Percentiles rank a stretch among this genome's conserved stretches.
These are phyloP conservation scores for Colletotrichum incanum DNA, from an alignment of 2,329 filamentous ascomycete species.

Conservation along the genomic window DNA sequence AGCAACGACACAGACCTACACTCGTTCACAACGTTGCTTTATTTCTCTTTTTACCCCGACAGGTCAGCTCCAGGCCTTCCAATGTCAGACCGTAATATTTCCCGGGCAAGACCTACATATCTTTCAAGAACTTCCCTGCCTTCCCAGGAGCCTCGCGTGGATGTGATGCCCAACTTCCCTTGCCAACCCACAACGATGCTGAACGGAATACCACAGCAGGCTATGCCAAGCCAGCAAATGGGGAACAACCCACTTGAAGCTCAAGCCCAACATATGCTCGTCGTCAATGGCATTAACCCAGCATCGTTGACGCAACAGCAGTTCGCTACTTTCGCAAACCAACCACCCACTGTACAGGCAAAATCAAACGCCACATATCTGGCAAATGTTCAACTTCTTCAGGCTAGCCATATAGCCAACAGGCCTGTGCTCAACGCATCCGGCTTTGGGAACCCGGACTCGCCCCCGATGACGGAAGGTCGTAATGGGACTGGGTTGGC, in stretches of 20 bases:
- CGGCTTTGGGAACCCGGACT: constrained; percentile 80
- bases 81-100: no score
- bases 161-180: constrained; percentile 79
- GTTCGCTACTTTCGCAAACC: constrained; percentile 75
- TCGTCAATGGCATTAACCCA: constrained; percentile 82
- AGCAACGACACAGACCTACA: no score
- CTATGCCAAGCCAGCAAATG: constrained; percentile 81
- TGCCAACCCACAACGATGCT: constrained; percentile 80
- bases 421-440: constrained; percentile 84
- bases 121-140: constrained; percentile 58
- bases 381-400: constrained; percentile 86
- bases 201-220: constrained; percentile 79
- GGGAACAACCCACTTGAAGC: constrained; percentile 66
- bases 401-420: constrained; percentile 84
- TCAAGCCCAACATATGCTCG: constrained; percentile 74
- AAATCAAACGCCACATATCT: constrained; percentile 92
- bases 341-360: constrained; percentile 75
- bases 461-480: constrained; percentile 84
- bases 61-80: no score
- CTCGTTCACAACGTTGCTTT: no score
- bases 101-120: no score
- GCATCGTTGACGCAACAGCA: constrained; percentile 81
- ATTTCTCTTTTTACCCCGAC: no score
- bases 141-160: constrained; percentile 88
- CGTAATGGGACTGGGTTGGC: constrained; percentile 73